phyloP scores from a whole-genome alignment of 176 grass and related monocot genomes.

The Zea luxurians region DNA sequence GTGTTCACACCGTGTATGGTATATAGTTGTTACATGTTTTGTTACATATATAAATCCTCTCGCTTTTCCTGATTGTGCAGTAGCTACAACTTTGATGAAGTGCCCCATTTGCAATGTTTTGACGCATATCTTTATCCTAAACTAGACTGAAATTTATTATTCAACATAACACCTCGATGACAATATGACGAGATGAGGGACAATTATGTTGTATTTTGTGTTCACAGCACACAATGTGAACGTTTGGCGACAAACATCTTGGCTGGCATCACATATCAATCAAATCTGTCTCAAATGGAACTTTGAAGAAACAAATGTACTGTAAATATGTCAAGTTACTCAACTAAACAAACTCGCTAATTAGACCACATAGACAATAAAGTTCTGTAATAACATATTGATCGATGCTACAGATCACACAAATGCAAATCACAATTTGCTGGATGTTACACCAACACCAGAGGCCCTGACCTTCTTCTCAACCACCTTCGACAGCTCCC shows the following conservation, averaged over 20 bases:
- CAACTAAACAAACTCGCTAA: not conserved
- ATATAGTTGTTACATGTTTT: conserved; percentile 39
- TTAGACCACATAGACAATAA: not conserved
- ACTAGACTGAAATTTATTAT: not conserved
- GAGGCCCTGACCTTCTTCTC: conserved; percentile 66
- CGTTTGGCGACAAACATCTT: not conserved
- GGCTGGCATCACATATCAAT: not conserved
- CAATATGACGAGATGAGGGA: not conserved
- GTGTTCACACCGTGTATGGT: conserved; percentile 27
- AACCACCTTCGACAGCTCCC: conserved; percentile 59
- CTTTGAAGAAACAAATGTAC: not conserved
- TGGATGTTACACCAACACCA: conserved; percentile 54
- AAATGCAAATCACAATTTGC: conserved; percentile 62
- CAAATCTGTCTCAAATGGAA: not conserved
- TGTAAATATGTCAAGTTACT: not conserved
- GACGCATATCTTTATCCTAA: not conserved
- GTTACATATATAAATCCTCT: not conserved
- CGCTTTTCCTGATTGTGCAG: not conserved
- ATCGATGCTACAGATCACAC: not conserved
- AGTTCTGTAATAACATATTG: not conserved
- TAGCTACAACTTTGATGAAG: not conserved
- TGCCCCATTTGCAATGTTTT: not conserved
- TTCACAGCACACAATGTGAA: not conserved
- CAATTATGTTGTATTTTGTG: not conserved
- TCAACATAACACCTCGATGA: not conserved